phyloP scores from a whole-genome alignment of 768 basidiomycete species.

The Hebeloma cylindrosporum region DNA sequence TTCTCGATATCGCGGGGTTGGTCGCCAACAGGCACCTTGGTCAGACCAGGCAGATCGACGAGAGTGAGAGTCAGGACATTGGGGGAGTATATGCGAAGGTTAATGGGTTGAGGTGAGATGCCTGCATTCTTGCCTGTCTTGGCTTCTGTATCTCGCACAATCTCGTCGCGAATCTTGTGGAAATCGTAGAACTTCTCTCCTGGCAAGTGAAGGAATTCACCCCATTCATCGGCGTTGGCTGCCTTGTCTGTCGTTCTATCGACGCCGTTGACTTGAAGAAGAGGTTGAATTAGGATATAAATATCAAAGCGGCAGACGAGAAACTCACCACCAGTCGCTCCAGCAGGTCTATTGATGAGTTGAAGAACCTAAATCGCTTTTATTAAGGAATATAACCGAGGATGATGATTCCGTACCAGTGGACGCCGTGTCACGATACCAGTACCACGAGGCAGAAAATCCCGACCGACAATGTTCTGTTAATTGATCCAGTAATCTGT shows the following conservation, averaged over 20 bases:
- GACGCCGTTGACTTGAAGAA: conserved; percentile 44
- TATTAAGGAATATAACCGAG: conserved; percentile 2
- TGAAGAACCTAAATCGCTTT: conserved; percentile 68
- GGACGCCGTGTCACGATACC: conserved; percentile 98
- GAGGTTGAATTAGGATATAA: conserved; percentile 20
- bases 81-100: conserved; percentile 95
- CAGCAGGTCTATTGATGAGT: conserved; percentile 83
- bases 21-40: conserved; percentile 93
- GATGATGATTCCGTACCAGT: conserved; percentile 54
- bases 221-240: conserved; percentile 96
- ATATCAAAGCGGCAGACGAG: neutral
- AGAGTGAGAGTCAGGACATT: conserved; percentile 96
- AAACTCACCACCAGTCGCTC: conserved; percentile 29
- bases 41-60: conserved; percentile 96
- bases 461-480: conserved; percentile 96
- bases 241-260: conserved; percentile 62
- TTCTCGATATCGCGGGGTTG: conserved; percentile 97
- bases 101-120: conserved; percentile 96
- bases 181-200: conserved; percentile 99
- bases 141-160: conserved; percentile 94
- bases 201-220: conserved; percentile 95
- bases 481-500: conserved; percentile 11
- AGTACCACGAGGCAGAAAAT: conserved; percentile 97
- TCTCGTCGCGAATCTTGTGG: conserved; percentile 94
- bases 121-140: conserved; percentile 99